Evolutionary conservation across 2,329 filamentous ascomycete genomes (phyloP), one percentile per base, ranked within the genome.

Genomic region (Phyllosticta paracitricarpa): DNA sequence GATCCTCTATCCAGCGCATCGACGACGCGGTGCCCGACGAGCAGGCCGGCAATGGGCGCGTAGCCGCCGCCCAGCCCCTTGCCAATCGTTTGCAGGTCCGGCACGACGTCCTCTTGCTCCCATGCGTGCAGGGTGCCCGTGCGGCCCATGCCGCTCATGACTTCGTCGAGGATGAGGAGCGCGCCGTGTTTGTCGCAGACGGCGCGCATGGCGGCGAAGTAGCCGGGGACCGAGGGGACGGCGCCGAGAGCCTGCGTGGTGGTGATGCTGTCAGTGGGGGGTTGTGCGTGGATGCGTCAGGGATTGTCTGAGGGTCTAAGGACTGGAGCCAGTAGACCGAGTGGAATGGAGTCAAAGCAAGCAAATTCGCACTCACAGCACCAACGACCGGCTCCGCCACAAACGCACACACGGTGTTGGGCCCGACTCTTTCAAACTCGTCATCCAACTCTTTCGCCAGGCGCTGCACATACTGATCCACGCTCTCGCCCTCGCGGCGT

Each of bases 101-200:
- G 87, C 1, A 78, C 77, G 4, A 82, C 75, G 0, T 73, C 78
- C 28, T 85, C 80, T 56, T 83, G 77, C 65, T 87, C 78, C 81
- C 83, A 89, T 1, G 83, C 82, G 72, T 89, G 81, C 65, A 86
- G 71, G 4, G 75, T 79, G 0, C 84, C 85, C 0, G 79, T 80
- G 1, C 84, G 75, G 1, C 85, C 85, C 71, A 82, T 81, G 2
- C 86, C 86, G 56, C 82, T 86, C 87, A 91, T 89, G 54, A 91
- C 80, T 69, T 93, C 89, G 67, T 94, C 90, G 0, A 93, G 74
- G 54, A 93, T 86, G n/a, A 94, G 77, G 0, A 94, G 80, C 0
- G 86, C 84, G 0, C 87, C 89, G 68, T 93, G 79, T 63, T 82
- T 83, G 58, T 87, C 81, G 70, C 89, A 94, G 1, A 94, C 77